These are phyloP conservation scores for Microsporum canis DNA, from an alignment of 2,329 filamentous ascomycete genomes.

Conservation along the genomic window DNA sequence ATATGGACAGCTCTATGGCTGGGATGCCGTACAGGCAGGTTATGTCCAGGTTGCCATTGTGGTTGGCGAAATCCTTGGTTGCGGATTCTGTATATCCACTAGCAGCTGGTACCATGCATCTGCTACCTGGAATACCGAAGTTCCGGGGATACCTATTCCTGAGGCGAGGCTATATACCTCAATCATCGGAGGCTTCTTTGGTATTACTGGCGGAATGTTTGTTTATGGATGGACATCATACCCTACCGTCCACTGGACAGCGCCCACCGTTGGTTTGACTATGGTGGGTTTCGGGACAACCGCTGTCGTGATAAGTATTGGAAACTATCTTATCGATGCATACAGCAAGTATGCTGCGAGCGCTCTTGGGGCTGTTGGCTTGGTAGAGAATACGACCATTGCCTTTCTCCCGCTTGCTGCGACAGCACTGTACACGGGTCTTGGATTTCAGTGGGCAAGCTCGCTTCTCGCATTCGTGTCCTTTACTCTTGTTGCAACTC, in stretches of 20 bases:
- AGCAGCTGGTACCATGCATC: constrained; percentile 65
- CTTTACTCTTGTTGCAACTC: not conserved
- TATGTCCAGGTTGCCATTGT: not conserved
- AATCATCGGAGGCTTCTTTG: constrained; percentile 58
- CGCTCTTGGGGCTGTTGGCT: constrained; percentile 42
- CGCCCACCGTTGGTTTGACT: constrained; percentile 55
- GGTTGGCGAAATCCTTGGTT: constrained; percentile 54
- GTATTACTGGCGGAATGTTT: constrained; percentile 68
- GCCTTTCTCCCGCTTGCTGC: constrained; percentile 18
- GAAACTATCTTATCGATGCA: constrained; percentile 48
- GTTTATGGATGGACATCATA: constrained; percentile 83
- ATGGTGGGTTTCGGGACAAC: constrained; percentile 46
- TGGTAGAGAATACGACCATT: not conserved
- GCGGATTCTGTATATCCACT: constrained; percentile 47
- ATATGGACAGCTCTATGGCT: not conserved
- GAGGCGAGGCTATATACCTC: constrained; percentile 74
- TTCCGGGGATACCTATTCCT: constrained; percentile 76
- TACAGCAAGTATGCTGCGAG: constrained; percentile 40
- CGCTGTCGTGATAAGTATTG: not conserved
- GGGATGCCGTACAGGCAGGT: not conserved
- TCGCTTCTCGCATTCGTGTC: constrained; percentile 14
- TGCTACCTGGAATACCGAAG: constrained; percentile 72
- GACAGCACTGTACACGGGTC: constrained; percentile 13
- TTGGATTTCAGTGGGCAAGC: constrained; percentile 19
- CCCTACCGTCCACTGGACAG: constrained; percentile 59